These are phyloP conservation scores for Barbarea vulgaris DNA, from an alignment of 345 rosid genomes.

Conservation along the genomic window DNA sequence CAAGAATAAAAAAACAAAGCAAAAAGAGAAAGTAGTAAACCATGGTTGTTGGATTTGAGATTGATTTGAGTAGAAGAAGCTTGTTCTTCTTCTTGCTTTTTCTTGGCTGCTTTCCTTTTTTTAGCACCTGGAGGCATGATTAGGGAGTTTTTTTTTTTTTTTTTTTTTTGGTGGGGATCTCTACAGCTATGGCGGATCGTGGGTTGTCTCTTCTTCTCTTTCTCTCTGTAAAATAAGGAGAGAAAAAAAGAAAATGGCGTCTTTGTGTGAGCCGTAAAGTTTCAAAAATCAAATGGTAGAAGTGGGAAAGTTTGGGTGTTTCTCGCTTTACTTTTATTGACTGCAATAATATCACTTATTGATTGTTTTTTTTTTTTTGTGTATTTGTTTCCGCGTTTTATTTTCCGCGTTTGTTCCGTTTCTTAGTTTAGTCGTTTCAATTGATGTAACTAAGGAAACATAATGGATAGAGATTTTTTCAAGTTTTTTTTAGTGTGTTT, in stretches of 20 bases:
- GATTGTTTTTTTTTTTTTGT: background rate
- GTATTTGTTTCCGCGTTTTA: constrained; percentile 20
- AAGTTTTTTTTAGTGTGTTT: background rate
- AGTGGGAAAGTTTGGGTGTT: constrained; percentile 30
- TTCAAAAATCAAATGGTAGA: constrained; percentile 35
- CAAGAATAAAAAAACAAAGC: background rate
- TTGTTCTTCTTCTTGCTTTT: constrained; percentile 67
- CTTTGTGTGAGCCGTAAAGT: constrained; percentile 22
- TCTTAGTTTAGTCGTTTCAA: background rate
- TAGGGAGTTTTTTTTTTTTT: background rate
- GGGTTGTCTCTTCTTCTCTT: constrained; percentile 32
- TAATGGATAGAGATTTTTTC: background rate
- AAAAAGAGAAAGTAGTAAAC: constrained; percentile 33
- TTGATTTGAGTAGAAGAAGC: constrained; percentile 42
- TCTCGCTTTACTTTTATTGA: background rate
- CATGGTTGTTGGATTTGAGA: constrained; percentile 46
- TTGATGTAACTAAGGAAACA: background rate
- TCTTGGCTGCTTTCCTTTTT: constrained; percentile 93
- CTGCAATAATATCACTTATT: background rate
- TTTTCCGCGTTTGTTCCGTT: constrained; percentile 34
- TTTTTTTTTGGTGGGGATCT: constrained; percentile 31
- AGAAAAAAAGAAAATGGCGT: background rate
- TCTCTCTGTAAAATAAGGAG: constrained; percentile 26
- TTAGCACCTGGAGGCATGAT: constrained; percentile 88
- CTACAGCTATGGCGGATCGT: constrained; percentile 42